Evolutionary conservation across 495 filamentous ascomycete species (phyloP), one percentile per base, ranked within the genome.

Genomic region (Talaromyces stipitatus): DNA sequence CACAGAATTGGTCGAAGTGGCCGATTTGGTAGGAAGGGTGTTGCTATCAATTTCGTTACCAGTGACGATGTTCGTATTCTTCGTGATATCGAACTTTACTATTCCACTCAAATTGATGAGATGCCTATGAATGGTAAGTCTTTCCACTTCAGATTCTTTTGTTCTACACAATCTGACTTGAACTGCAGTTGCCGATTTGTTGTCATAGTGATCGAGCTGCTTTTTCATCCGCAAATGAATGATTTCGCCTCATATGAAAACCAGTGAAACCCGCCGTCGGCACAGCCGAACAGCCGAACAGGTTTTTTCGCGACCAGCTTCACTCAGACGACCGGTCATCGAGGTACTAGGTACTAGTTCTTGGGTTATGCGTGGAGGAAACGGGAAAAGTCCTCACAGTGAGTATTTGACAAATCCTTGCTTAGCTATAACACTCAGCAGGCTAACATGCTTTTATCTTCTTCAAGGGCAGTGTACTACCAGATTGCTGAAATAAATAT

Each of bases 1-100:
- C 94, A 99, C 73, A 85, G 94, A 61, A 99, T 99, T 65, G 94
- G 94, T 71, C 86, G 94, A 69, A 88, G 88, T 70, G 94, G 94
- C 66, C 86, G 94, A 62, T 99, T 99, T 73, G 94, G 94, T 60
- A 83, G 94, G 50, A 99, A 99, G 79, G 94, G 94, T 80, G 94
- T 99, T 62, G 94, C 94, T 9, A 99, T 99, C 81, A 99, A 99
- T 78, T 99, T 99, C 61, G 94, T 99, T 56, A 99, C 94, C 1
- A 90, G 82, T 66, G 94, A 99, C 60, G 94, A 99, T 69, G 94
- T 99, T 50, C 85, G 95, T 62, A 99, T 99, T 69, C 80, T 99
- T 66, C 85, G 94, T 62, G 94, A 99, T 66, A 99, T 99, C 64
- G 94, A 99, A 72, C 76, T 91, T 62, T 96, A 95, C 72, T 96